Conservation (phyloP, 164 flowering plant species). For the Magnolia sinica region DNA sequence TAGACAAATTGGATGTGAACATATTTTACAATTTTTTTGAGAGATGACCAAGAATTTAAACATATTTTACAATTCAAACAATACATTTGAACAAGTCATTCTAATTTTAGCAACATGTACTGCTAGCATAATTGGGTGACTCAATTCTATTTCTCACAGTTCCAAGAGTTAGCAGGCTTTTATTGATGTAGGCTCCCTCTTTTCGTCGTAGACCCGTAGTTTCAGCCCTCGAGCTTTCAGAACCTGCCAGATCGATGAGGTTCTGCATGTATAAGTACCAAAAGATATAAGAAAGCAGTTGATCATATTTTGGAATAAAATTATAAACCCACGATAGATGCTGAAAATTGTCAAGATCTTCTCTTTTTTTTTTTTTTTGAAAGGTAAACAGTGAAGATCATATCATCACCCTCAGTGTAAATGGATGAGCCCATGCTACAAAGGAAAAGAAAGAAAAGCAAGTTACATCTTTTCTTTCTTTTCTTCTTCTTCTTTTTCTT, state of each 20-base stretch:
- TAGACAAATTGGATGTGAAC: background rate
- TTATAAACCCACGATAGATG: background rate
- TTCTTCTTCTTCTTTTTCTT: too few relatives aligned
- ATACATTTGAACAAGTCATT: background rate
- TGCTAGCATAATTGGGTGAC: background rate
- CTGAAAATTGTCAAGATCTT: background rate
- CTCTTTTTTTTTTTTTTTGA: background rate
- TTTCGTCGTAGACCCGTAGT: constrained; percentile 87
- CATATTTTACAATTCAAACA: too few relatives aligned
- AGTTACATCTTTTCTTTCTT: too few relatives aligned
- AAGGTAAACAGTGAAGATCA: background rate
- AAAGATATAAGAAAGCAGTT: constrained; percentile 26
- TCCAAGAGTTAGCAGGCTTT: constrained; percentile 94
- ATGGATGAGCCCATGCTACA: background rate
- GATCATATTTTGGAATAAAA: background rate
- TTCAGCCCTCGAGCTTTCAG: constrained; percentile 97
- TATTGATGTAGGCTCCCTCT: constrained; percentile 96
- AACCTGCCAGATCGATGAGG: constrained; percentile 99
- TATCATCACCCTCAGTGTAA: background rate
- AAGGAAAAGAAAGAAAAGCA: background rate
- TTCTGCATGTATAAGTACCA: constrained; percentile 74
- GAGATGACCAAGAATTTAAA: too few relatives aligned
- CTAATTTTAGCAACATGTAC: background rate
- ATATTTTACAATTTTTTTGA: background rate
- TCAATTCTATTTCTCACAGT: constrained; percentile 62